Evolutionary conservation across 352 stramenopile genomes (phyloP), one percentile per base, ranked within the genome.

Genomic region (Lagenidium sp.): DNA sequence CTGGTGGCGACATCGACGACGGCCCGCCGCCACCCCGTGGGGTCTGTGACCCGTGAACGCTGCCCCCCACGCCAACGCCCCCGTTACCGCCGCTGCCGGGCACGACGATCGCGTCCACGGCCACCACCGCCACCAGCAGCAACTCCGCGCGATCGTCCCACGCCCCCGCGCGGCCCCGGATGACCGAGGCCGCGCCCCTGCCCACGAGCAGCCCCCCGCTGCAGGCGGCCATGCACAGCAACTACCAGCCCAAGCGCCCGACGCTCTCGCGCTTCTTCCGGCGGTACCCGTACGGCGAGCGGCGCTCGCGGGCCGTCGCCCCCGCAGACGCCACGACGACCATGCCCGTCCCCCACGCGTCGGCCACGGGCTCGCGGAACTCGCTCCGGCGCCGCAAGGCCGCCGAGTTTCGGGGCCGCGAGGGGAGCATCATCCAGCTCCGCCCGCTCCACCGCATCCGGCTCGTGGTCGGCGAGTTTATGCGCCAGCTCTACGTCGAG

Each of bases 401-500:
- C 63, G 61, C 13, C 70, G 68, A 1, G 60, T 59, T 8, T 63
- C 57, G 22, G 65, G 76, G 12, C 55, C 82, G n/a, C 47, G 36
- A 12, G 45, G 45, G 22, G 44, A 56, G 22, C 28, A 50, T 63
- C 8, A 28, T 50, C 10, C 50, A 60, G 8, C 6, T 82, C 26
- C 58, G 57, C 12, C 32, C 55, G 0, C 37, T 72, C 39, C 63
- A 87, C 36, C 68, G 62, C 20, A 28, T 79, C 4, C 74, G 77
- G 0, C 41, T 84, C 13, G 28, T 48, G 6, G 63, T 94, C 4
- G 79, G 79, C 44, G 70, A 85, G 43, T 91, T 90, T 49, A 88
- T 94, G 74, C 72, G 71, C 22, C 63, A 82, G 47, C 59, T 94
- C 4, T 82, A 81, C 51, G 82, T 94, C 20, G 77, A 94, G 53